Evolutionary conservation across 2,329 filamentous ascomycete species (phyloP).

Genomic region (Exophiala sp.): DNA sequence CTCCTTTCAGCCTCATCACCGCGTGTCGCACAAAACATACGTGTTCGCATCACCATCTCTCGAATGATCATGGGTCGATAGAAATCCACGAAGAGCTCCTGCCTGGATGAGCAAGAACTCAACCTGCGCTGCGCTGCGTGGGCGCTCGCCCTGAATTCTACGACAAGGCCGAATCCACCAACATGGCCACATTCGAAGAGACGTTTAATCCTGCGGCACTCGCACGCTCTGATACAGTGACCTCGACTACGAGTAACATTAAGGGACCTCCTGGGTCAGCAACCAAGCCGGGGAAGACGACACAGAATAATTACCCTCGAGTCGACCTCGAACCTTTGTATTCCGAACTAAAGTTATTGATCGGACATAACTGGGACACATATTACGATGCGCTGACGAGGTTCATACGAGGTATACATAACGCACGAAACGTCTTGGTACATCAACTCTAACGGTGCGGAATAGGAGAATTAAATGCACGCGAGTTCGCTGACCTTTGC

Average conservation of each 20-base stretch:
- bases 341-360: conserved; percentile 56
- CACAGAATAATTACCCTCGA: conserved; percentile 52
- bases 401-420: conserved; percentile 54
- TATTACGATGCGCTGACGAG: conserved; percentile 58
- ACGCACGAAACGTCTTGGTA: neutral
- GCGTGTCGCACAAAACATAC: neutral
- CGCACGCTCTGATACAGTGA: conserved; percentile 29
- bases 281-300: conserved; percentile 48
- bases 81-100: neutral
- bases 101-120: conserved; percentile 5
- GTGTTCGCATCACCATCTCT: neutral
- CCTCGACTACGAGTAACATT: conserved; percentile 15
- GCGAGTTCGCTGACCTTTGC: conserved; percentile 56
- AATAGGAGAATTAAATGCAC: conserved; percentile 57
- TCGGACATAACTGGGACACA: conserved; percentile 58
- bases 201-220: conserved; percentile 34
- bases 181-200: conserved; percentile 29
- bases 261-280: conserved; percentile 26
- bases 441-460: neutral
- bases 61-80: neutral
- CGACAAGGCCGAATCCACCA: neutral
- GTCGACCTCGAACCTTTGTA: conserved; percentile 63
- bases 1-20: neutral
- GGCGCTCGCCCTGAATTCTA: neutral
- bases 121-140: neutral